Conservation (phyloP, 2,329 filamentous ascomycete species). For the Aureobasidium sp. region DNA sequence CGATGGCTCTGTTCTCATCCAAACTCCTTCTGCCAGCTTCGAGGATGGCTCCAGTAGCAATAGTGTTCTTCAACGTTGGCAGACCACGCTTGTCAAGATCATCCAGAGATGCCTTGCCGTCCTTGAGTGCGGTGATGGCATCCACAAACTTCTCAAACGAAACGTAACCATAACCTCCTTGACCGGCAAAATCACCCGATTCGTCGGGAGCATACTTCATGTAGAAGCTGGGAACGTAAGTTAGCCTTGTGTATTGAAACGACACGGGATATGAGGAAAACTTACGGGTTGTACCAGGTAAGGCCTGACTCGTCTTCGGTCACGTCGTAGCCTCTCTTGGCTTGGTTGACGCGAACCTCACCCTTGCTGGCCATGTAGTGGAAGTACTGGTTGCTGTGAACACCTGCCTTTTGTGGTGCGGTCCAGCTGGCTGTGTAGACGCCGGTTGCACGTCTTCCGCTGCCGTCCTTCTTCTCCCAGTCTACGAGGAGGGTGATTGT, state of each 20-base stretch:
- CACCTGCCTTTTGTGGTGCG: conserved; percentile 80
- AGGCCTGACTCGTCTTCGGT: conserved; percentile 68
- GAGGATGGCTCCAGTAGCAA: conserved; percentile 84
- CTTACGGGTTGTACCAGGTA: conserved; percentile 76
- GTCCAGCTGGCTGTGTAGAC: conserved; percentile 96
- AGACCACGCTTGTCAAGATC: conserved; percentile 72
- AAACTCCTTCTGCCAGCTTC: conserved; percentile 78
- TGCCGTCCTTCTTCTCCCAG: conserved; percentile 67
- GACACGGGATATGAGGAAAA: conserved; percentile 9
- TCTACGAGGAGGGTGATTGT: conserved; percentile 87
- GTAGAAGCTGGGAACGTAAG: conserved; percentile 14
- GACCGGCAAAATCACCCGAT: conserved; percentile 86
- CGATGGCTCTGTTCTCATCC: conserved; percentile 70
- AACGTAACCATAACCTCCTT: conserved; percentile 86
- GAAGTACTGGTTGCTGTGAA: conserved; percentile 97
- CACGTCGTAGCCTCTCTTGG: conserved; percentile 88
- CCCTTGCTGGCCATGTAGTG: conserved; percentile 81
- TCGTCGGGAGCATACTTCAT: conserved; percentile 83
- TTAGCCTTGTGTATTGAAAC: not conserved
- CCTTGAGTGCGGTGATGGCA: conserved; percentile 69
- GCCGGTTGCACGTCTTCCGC: conserved; percentile 65
- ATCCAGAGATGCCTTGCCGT: conserved; percentile 59
- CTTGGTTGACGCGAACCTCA: conserved; percentile 85
- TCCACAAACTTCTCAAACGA: conserved; percentile 96
- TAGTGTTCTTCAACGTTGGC: conserved; percentile 79